A percentile compares a stretch with the other conserved stretches of the same genome.
Evolutionary conservation across 768 basidiomycete genomes (phyloP).

Genomic region (Boletellus ananas): DNA sequence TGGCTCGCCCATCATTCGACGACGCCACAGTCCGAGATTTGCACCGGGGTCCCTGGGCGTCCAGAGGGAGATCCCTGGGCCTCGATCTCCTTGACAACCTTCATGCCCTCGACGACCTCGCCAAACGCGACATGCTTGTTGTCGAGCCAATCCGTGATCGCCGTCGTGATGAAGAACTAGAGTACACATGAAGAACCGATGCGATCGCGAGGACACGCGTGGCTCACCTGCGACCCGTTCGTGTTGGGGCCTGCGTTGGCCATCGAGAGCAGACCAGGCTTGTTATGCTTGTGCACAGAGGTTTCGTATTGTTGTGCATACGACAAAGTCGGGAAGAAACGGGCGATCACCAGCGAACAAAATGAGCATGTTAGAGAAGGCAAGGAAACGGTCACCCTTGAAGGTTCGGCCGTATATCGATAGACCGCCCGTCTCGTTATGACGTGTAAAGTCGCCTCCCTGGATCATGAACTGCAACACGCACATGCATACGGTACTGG

Average conservation of each 20-base stretch:
- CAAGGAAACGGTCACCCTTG: constrained; percentile 43
- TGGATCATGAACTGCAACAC: constrained; percentile 70
- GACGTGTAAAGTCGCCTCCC: constrained; percentile 79
- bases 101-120: constrained; percentile 43
- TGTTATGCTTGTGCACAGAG: constrained; percentile 60
- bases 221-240: constrained; percentile 69
- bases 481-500: not conserved
- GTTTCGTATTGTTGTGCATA: constrained; percentile 52
- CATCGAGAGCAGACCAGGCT: constrained; percentile 72
- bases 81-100: constrained; percentile 1
- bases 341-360: not conserved
- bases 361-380: not conserved
- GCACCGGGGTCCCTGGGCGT: no score
- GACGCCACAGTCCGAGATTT: no score
- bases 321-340: not conserved
- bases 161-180: constrained; percentile 78
- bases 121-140: constrained; percentile 47
- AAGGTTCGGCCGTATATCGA: constrained; percentile 86
- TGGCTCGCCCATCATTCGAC: no score
- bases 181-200: not conserved
- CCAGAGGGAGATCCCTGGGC: no score
- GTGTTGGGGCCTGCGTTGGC: constrained; percentile 84
- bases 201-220: not conserved
- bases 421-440: constrained; percentile 77
- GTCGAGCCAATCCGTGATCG: constrained; percentile 58